phyloP scores from a whole-genome alignment of 108 stramenopile genomes.

The Skeletonema tropicum region DNA sequence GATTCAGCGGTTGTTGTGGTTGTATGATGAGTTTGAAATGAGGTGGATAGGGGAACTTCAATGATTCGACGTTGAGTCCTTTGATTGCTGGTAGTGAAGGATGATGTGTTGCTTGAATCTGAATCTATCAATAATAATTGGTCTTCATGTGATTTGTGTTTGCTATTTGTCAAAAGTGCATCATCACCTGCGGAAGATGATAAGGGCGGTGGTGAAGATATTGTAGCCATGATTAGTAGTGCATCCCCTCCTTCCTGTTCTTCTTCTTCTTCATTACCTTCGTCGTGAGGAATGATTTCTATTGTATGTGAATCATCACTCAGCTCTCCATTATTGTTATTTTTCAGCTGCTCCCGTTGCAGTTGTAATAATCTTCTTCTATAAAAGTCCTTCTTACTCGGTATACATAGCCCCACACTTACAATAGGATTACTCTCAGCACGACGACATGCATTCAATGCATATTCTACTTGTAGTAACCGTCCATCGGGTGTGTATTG shows the following conservation, averaged over 20 bases:
- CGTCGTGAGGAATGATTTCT: not conserved
- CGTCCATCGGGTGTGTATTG: conserved; percentile 87
- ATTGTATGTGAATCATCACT: not conserved
- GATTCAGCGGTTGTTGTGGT: conserved; percentile 15
- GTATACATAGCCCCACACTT: conserved; percentile 36
- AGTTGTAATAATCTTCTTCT: too few relatives aligned
- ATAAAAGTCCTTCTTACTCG: not conserved
- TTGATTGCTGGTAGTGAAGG: not conserved
- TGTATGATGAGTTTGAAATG: conserved; percentile 7
- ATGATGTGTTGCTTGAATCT: conserved; percentile 10
- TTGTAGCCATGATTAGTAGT: conserved; percentile 38
- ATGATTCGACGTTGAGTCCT: conserved; percentile 44
- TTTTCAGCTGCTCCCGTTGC: too few relatives aligned
- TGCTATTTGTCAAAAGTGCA: not conserved
- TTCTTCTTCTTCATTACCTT: not conserved
- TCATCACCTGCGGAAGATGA: not conserved
- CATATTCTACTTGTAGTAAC: conserved; percentile 87
- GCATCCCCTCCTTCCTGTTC: conserved; percentile 19
- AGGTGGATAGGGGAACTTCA: conserved; percentile 39
- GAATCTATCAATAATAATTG: conserved; percentile 8
- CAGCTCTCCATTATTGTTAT: not conserved
- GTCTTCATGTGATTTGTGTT: not conserved
- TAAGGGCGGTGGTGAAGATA: conserved; percentile 23
- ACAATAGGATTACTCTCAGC: conserved; percentile 63
- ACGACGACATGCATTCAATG: conserved; percentile 55